Percentiles rank a stretch among this genome's conserved stretches.
Conservation (phyloP, 306 rosid genomes). For the Lithocarpus polystachyus region DNA sequence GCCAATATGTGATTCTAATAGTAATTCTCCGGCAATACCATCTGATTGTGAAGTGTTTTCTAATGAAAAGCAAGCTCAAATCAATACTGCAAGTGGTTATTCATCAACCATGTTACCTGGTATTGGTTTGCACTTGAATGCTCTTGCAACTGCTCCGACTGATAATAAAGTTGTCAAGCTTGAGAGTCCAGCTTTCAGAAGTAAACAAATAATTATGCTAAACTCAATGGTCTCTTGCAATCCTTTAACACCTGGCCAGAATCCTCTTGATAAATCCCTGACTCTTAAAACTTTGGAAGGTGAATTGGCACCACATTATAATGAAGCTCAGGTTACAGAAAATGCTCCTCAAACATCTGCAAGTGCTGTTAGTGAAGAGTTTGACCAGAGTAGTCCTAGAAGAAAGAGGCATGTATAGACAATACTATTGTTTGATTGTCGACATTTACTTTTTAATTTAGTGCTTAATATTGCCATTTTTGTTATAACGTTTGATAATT, state of each 20-base stretch:
- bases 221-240: constrained; percentile 32
- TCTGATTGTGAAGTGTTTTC: constrained; percentile 39
- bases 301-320: constrained; percentile 38
- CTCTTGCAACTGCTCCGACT: constrained; percentile 51
- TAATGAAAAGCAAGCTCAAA: constrained; percentile 38
- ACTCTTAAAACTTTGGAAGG: constrained; percentile 37
- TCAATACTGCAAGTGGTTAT: constrained; percentile 36
- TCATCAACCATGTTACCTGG: constrained; percentile 53
- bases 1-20: constrained; percentile 12
- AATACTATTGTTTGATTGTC: neutral
- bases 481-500: neutral
- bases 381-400: constrained; percentile 63
- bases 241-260: constrained; percentile 41
- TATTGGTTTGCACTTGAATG: constrained; percentile 77
- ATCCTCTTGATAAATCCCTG: constrained; percentile 29
- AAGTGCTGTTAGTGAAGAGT: constrained; percentile 47
- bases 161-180: constrained; percentile 32
- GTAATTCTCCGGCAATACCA: constrained; percentile 32
- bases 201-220: constrained; percentile 34
- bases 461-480: neutral
- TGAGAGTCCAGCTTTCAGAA: constrained; percentile 41
- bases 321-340: constrained; percentile 40
- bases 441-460: neutral
- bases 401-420: constrained; percentile 59
- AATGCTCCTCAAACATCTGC: constrained; percentile 49